These are phyloP conservation scores for Starmera amethionina DNA, from an alignment of 805 yeast genomes.

Conservation along the genomic window DNA sequence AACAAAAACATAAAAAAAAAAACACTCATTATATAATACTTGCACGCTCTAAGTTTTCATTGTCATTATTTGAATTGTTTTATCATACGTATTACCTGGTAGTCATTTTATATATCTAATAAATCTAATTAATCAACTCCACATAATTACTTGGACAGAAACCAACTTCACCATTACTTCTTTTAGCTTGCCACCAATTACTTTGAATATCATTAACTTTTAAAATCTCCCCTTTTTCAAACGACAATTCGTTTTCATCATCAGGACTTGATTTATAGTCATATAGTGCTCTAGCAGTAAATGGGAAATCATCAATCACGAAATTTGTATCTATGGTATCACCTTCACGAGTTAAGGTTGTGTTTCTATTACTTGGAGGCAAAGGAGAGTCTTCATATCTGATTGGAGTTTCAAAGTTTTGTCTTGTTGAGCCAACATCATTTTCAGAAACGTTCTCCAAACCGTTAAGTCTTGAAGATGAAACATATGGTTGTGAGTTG, in stretches of 20 bases:
- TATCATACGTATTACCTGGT: neutral
- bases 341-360: conserved; percentile 7
- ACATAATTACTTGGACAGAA: conserved; percentile 95
- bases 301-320: conserved; percentile 50
- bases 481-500: conserved; percentile 22
- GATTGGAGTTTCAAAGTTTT: conserved; percentile 8
- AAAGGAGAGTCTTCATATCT: conserved; percentile 2
- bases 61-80: neutral
- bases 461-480: conserved; percentile 50
- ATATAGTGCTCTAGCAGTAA: conserved; percentile 79
- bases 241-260: conserved; percentile 87
- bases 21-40: neutral
- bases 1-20: neutral
- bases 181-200: conserved; percentile 97
- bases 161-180: conserved; percentile 86
- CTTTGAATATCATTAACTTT: conserved; percentile 90
- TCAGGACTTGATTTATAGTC: conserved; percentile 84
- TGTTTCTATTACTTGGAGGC: conserved; percentile 7
- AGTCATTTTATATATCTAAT: neutral
- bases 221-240: conserved; percentile 82
- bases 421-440: conserved; percentile 4
- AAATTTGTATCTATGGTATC: conserved; percentile 13
- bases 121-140: conserved; percentile 43
- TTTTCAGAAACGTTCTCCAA: conserved; percentile 38
- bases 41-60: neutral